phyloP scores from a whole-genome alignment of 331 rosid species.

The Ulmus americana region DNA sequence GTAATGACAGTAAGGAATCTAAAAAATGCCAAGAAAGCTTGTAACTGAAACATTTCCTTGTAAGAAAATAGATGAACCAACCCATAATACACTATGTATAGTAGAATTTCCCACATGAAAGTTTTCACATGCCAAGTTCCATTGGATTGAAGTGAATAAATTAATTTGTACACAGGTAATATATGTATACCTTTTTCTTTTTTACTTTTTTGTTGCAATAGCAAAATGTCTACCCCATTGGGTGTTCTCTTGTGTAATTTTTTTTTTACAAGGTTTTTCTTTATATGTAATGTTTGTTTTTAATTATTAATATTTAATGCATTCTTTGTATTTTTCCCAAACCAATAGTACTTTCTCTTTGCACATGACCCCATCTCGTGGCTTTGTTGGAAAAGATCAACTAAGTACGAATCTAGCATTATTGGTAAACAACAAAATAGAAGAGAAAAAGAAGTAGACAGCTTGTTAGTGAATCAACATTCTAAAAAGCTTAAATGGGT shows the following conservation, averaged over 20 bases:
- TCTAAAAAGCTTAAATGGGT: no score
- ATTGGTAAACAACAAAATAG: no score
- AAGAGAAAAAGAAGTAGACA: no score
- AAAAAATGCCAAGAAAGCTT: conserved; percentile 49
- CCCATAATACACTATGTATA: conserved; percentile 36
- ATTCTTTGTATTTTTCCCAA: conserved; percentile 17
- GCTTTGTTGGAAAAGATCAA: no score
- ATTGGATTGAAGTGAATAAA: conserved; percentile 40
- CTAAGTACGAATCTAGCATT: no score
- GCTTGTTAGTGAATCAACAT: no score
- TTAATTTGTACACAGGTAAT: conserved; percentile 39
- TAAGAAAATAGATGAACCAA: not conserved
- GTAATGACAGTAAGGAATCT: conserved; percentile 84
- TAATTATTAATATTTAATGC: conserved; percentile 20
- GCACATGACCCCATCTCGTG: no score
- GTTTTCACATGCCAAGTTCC: conserved; percentile 21
- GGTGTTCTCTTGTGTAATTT: conserved; percentile 25
- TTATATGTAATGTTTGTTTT: conserved; percentile 1
- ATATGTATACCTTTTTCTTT: conserved; percentile 19
- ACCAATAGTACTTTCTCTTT: not conserved
- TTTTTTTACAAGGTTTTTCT: conserved; percentile 19
- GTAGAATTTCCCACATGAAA: conserved; percentile 31
- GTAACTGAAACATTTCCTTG: conserved; percentile 1
- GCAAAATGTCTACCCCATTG: conserved; percentile 31
- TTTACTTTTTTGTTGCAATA: conserved; percentile 10